These are phyloP conservation scores for Globisporangium sylvaticum DNA, from an alignment of 352 stramenopile genomes.

Conservation along the genomic window DNA sequence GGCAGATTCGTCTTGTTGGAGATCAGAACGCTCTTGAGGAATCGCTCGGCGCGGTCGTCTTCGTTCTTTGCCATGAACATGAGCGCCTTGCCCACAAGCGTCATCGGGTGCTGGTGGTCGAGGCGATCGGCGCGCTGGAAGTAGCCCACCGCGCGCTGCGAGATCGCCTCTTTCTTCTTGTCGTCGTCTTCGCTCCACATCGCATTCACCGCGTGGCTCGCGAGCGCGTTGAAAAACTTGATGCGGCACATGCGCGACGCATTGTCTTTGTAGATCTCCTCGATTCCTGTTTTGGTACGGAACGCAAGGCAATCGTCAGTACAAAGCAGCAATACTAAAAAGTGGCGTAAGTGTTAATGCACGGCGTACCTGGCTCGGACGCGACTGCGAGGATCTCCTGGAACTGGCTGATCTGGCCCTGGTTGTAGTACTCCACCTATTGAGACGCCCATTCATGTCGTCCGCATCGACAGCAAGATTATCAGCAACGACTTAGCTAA, in stretches of 20 bases:
- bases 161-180: constrained; percentile 79
- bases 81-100: constrained; percentile 87
- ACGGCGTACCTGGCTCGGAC: constrained; percentile 51
- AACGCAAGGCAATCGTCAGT: neutral
- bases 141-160: constrained; percentile 76
- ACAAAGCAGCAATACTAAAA: neutral
- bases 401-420: constrained; percentile 75
- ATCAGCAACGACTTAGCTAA: neutral
- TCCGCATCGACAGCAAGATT: neutral
- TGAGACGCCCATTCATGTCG: constrained; percentile 1
- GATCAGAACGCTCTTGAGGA: constrained; percentile 90
- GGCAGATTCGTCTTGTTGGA: constrained; percentile 86
- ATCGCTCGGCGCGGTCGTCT: constrained; percentile 87
- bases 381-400: constrained; percentile 83
- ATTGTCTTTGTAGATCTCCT: constrained; percentile 88
- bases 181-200: constrained; percentile 91
- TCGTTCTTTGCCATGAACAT: constrained; percentile 93
- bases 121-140: constrained; percentile 86
- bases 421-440: constrained; percentile 88
- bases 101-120: constrained; percentile 88
- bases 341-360: neutral
- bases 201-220: constrained; percentile 79
- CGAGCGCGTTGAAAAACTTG: constrained; percentile 88
- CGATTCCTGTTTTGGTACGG: constrained; percentile 35
- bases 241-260: constrained; percentile 80